Base-by-base conservation (phyloP, 2,329 filamentous ascomycete genomes). In the Aschersonia sp. region DNA sequence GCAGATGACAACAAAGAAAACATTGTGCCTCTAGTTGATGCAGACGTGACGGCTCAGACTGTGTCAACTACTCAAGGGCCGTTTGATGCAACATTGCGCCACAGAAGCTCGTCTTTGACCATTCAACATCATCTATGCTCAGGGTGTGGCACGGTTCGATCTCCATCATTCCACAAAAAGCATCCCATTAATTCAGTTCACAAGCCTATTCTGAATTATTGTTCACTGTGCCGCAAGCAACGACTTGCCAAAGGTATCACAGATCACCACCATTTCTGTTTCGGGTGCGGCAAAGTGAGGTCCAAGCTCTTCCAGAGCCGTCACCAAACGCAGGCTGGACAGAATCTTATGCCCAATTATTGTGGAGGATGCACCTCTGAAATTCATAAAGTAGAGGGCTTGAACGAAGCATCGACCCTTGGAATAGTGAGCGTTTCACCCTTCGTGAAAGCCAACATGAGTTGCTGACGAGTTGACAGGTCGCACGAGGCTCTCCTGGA, bases 221-320 rank as follows among this genome's bases (percentile, higher is more conserved):
- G 66, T 44, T 54, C 57, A 40, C 50, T 53, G 5, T 68, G 66
- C 48, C 60, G 61, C 39, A 54, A 60, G 40, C 49, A 49, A n/a
- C 53, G 47, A 22, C 51, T 59, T 6, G 47, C 52, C 4, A 50
- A 54, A 30, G 56, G 55, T 1, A 44, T 58, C 33, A 51, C 55
- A 8, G 52, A 56, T 7, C 32, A 46, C 1, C 56, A 59, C 39
- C 68, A 70, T 47, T 64, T 72, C 22, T 75, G 72, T 55, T 67
- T 55, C n/a, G 52, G 58, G 9, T 60, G 58, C 42, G 58, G 58
- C 6, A 50, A 52, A 29, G 57, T 51, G 4, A 48, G 58, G 40
- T 60, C 58, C 11, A 58, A 53, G 33, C 44, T 42, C 4, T 60
- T 58, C 44, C 57, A 60, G 5, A 47, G 51, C 5, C 47, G 45